A percentile compares a stretch with the other conserved stretches of the same genome.
Conservation (phyloP, 1,284 basidiomycete genomes). For the Thelephora terrestris region DNA sequence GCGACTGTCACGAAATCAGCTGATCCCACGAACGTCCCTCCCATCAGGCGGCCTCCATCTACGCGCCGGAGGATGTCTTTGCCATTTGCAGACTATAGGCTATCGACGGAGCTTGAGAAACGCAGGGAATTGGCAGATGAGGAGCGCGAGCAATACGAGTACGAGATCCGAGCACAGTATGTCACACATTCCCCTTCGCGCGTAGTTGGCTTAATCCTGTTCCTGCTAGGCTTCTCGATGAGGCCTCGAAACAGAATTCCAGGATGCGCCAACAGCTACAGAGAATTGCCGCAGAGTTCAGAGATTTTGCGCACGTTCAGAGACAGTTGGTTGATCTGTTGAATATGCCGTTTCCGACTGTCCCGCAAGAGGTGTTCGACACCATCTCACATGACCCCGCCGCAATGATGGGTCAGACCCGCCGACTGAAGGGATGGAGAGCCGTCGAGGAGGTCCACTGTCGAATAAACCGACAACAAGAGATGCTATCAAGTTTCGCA, state of each 20-base stretch:
- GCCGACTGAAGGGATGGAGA: conserved; percentile 46
- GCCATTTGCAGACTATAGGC: conserved; percentile 15
- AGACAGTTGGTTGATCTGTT: conserved; percentile 36
- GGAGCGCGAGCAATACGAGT: conserved; percentile 39
- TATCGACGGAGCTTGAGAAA: conserved; percentile 21
- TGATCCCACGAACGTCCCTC: not conserved
- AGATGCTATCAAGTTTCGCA: conserved; percentile 39
- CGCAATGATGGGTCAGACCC: conserved; percentile 52
- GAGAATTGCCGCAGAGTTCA: conserved; percentile 45
- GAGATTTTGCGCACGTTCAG: conserved; percentile 55
- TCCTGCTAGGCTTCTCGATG: conserved; percentile 42
- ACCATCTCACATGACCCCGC: conserved; percentile 67
- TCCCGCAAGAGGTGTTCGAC: conserved; percentile 58
- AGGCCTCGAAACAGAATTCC: conserved; percentile 47
- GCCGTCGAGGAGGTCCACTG: conserved; percentile 64
- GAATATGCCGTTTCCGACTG: conserved; percentile 32
- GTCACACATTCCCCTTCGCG: conserved; percentile 13
- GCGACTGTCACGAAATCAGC: conserved; percentile 3
- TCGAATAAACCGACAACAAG: conserved; percentile 47
- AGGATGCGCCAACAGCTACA: conserved; percentile 56
- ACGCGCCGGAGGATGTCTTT: conserved; percentile 18
- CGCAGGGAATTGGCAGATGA: conserved; percentile 36
- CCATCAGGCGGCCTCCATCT: conserved; percentile 6
- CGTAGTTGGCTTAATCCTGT: conserved; percentile 6
- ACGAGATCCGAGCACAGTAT: conserved; percentile 50